These are phyloP conservation scores for Venturia oleaginea DNA, from an alignment of 2,329 filamentous ascomycete species.

Conservation along the genomic window DNA sequence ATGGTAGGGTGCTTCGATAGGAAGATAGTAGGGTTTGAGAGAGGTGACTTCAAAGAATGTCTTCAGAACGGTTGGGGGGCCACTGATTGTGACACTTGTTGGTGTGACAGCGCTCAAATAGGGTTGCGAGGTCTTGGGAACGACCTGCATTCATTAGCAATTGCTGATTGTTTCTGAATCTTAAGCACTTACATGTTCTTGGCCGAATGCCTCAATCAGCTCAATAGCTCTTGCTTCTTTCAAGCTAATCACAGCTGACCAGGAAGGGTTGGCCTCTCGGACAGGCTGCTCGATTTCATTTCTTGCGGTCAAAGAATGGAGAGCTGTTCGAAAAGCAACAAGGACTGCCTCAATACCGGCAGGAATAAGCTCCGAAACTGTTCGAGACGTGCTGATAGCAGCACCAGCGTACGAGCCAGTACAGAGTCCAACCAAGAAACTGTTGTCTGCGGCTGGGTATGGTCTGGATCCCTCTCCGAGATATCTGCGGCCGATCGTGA, in stretches of 20 bases:
- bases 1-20: constrained; percentile 22
- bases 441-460: neutral
- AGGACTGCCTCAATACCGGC: constrained; percentile 36
- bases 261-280: constrained; percentile 20
- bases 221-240: neutral
- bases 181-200: neutral
- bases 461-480: neutral
- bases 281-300: constrained; percentile 33
- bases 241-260: constrained; percentile 34
- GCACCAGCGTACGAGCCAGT: constrained; percentile 37
- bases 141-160: neutral
- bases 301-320: constrained; percentile 36
- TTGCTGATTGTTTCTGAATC: neutral
- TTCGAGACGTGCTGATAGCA: constrained; percentile 34
- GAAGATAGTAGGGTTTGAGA: constrained; percentile 19
- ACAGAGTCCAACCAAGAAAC: constrained; percentile 28
- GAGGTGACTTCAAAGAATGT: constrained; percentile 18
- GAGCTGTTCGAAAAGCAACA: constrained; percentile 38
- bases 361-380: constrained; percentile 31
- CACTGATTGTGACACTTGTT: constrained; percentile 19
- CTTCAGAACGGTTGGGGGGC: constrained; percentile 24
- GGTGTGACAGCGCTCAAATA: neutral
- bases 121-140: constrained; percentile 12
- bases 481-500: neutral
- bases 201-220: neutral